Evolutionary conservation across 495 filamentous ascomycete species (phyloP), one percentile per base, ranked within the genome.

Genomic region (Patellaria atrata): DNA sequence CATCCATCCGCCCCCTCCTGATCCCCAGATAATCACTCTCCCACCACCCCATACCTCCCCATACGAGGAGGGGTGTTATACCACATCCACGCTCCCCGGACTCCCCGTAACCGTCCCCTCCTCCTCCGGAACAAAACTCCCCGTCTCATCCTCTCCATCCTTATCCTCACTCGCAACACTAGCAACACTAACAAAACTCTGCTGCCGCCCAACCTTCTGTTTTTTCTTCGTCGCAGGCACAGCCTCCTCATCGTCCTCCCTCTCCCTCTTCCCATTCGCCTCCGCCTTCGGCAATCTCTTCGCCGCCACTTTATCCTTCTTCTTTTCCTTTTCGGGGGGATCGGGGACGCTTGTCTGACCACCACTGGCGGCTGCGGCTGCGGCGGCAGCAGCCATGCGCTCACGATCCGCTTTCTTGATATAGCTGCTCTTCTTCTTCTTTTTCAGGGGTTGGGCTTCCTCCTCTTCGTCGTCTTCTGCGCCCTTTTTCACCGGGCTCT

Each of bases 361-460:
- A 45, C 45, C 8, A 41, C 22, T 8, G 34, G 6, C n/a, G n/a
- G n/a, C n/a, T n/a, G n/a, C n/a, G n/a, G n/a, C n/a, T 4, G 18
- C 18, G 7, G 13, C 27, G 10, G 48, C 41, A 26, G 45, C 43
- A 13, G 11, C 36, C 33, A 26, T 7, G 14, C 37, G 39, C 35
- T 41, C 48, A 12, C 45, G 34, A 31, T 46, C 49, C 9, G 42
- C 46, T 27, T 50, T 50, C 33, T 49, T 50, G 29, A 45, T 25
- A 33, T 52, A 46, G 4, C 41, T 41, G 16, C 37, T 44, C 42
- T 52, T 51, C 45, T 58, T 41, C 44, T 68, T 70, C 28, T 44
- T 47, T 57, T 70, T 72, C 59, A 67, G 67, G 20, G 58, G 56
- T 34, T 61, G 60, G 18, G 53, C 44, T 8, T 55, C 55, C 37